Base-by-base conservation (phyloP, 371 early-diverging fungal species). In the Apophysomyces ossiformis region DNA sequence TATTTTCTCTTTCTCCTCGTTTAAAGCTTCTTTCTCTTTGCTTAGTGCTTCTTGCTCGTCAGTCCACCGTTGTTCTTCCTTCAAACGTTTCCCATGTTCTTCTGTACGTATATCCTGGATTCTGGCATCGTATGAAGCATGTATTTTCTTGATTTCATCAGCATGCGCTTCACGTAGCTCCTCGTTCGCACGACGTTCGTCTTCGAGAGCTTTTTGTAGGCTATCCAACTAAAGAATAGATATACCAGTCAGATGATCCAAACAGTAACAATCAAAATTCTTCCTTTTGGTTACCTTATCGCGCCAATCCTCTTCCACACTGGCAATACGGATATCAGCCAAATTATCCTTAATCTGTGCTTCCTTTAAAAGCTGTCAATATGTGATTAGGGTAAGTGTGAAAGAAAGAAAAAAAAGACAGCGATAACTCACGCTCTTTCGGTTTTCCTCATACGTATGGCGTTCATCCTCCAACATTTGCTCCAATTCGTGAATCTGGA, bases 321-420 rank as follows among this genome's bases (percentile, higher is more conserved):
- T 71, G 18, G 78, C 79, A 37, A 83, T 72, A 32, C 81, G 72
- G 11, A 80, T 74, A 62, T 83, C 83, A 2, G 79, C 79, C 35
- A 80, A 64, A 37, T 80, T 77, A 47, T 80, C 83, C 38, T 80
- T 78, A 8, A 73, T 78, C 26, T 80, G 80, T 8, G 77, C 74
- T 50, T 83, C 83, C 37, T 77, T 78, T 58, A 83, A 46, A 13
- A 83, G 64, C 82, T 82, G 54, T 50, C 54, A 72, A 18, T 63
- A 57, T 37, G 16, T 8, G n/a, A 15, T 60, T 18, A 11, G 26
- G 37, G 32, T 36, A 46, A 47, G 44, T 36, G 18, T 37, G 37
- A 54, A 35, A 41, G 35, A 7, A 58, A 18, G 21, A 15, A 36
- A 37, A 36, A 37, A 15, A 57, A 61, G 15, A 16, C 37, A 7